Conservation (phyloP, 1,284 basidiomycete genomes). For the Thecaphora frezii region DNA sequence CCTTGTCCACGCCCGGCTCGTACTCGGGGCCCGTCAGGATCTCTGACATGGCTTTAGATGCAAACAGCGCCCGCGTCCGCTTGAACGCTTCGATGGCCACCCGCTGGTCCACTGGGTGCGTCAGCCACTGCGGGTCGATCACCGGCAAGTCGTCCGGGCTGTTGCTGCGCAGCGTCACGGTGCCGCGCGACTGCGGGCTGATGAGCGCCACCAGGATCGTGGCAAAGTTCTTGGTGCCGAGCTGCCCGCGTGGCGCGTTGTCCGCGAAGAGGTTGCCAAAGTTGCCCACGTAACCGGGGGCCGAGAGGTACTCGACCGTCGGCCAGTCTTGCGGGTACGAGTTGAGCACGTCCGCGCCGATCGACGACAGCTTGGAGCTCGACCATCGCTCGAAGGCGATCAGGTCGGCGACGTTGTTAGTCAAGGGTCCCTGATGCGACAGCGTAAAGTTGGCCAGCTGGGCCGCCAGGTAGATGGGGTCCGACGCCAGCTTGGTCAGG, state of each 20-base stretch:
- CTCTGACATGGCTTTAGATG: slow-evolving; percentile 55
- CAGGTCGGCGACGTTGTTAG: slow-evolving; percentile 44
- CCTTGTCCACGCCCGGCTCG: slow-evolving; percentile 35
- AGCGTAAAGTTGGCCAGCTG: slow-evolving; percentile 26
- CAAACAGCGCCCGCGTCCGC: slow-evolving; percentile 45
- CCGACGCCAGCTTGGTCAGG: slow-evolving; percentile 27
- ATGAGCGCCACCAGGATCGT: slow-evolving; percentile 39
- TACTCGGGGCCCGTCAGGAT: slow-evolving; percentile 59
- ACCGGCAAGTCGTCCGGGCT: slow-evolving; percentile 61
- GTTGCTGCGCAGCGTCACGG: slow-evolving; percentile 58
- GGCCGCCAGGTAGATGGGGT: slow-evolving; percentile 30
- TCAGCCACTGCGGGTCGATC: slow-evolving; percentile 60
- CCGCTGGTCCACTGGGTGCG: slow-evolving; percentile 53
- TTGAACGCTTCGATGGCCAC: slow-evolving; percentile 42
- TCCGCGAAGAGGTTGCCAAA: slow-evolving; percentile 29
- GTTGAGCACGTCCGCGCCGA: slow-evolving; percentile 22
- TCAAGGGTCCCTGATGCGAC: slow-evolving; percentile 29
- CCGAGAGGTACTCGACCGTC: slow-evolving; percentile 41
- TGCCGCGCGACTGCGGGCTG: slow-evolving; percentile 55
- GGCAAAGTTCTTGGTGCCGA: slow-evolving; percentile 22
- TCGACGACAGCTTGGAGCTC: slow-evolving; percentile 20
- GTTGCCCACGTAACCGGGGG: slow-evolving; percentile 39
- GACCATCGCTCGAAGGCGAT: slow-evolving; percentile 41
- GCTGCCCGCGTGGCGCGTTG: slow-evolving; percentile 22
- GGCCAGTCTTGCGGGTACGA: slow-evolving; percentile 36